phyloP scores from a whole-genome alignment of 1,139 yeast species.

The Saccharomycopsis phalli region DNA sequence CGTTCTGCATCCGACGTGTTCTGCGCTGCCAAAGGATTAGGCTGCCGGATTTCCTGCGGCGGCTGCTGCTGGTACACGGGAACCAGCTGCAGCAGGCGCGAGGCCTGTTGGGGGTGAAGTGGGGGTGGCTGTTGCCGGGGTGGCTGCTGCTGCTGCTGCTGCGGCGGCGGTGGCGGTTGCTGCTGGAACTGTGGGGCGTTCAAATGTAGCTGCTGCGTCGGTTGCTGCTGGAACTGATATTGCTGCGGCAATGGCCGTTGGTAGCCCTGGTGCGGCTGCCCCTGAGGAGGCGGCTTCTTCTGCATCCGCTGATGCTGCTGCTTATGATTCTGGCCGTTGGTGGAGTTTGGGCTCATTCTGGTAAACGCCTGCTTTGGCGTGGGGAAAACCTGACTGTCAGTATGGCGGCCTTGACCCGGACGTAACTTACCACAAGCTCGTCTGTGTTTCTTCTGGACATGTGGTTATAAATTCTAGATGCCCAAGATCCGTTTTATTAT shows the following conservation, averaged over 20 bases:
- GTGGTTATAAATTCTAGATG: too few species aligned
- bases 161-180: conserved; percentile 10
- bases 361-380: conserved; percentile 28
- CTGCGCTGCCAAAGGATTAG: conserved; percentile 14
- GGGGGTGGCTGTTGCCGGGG: conserved; percentile 13
- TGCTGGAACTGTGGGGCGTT: conserved; percentile 2
- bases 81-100: conserved; percentile 4
- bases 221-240: conserved; percentile 1
- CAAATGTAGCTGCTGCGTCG: too few species aligned
- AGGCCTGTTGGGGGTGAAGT: conserved; percentile 11
- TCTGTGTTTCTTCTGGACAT: too few species aligned
- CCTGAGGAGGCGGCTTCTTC: conserved; percentile 4
- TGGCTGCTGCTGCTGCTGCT: conserved; percentile 17
- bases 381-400: conserved; percentile 23
- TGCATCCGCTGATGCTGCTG: conserved; percentile 3
- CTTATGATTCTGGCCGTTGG: conserved; percentile 6
- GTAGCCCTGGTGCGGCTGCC: conserved; percentile 13
- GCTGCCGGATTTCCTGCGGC: conserved; percentile 16
- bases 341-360: conserved; percentile 11
- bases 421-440: conserved; percentile 15
- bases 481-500: too few species aligned
- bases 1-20: conserved; percentile 24
- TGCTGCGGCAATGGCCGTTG: conserved; percentile 10
- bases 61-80: conserved; percentile 10
- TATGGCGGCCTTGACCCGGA: background rate